Conservation (phyloP, 1,284 basidiomycete species). For the Farysia itapuensis region DNA sequence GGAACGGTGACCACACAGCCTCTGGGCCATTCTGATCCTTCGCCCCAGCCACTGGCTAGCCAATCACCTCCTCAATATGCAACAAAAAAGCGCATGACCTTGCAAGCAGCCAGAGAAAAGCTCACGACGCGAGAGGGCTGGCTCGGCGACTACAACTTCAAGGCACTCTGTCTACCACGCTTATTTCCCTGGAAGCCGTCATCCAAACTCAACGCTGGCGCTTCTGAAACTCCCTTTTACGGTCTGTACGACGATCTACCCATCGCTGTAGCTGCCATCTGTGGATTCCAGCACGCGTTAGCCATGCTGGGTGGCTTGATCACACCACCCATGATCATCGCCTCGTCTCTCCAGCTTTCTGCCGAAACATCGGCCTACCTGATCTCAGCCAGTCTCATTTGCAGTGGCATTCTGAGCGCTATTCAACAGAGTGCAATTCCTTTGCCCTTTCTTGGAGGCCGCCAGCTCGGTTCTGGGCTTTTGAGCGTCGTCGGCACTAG, state of each 20-base stretch:
- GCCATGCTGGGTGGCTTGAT: slow-evolving; percentile 78
- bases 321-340: slow-evolving; percentile 73
- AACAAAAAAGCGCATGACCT: slow-evolving; percentile 1
- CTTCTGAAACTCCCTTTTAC: slow-evolving; percentile 41
- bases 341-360: slow-evolving; percentile 52
- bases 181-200: slow-evolving; percentile 38
- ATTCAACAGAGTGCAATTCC: slow-evolving; percentile 73
- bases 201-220: slow-evolving; percentile 7
- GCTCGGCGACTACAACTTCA: slow-evolving; percentile 48
- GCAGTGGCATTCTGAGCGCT: slow-evolving; percentile 70
- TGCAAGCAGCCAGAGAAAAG: slow-evolving; percentile 1
- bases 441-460: slow-evolving; percentile 65
- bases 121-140: slow-evolving; percentile 32
- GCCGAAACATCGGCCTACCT: slow-evolving; percentile 70
- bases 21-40: slow-evolving; percentile 14
- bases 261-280: slow-evolving; percentile 33
- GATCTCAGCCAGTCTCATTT: slow-evolving; percentile 77
- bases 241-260: slow-evolving; percentile 47
- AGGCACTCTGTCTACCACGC: slow-evolving; percentile 38
- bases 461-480: slow-evolving; percentile 75
- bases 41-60: background rate
- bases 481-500: slow-evolving; percentile 82
- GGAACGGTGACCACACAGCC: slow-evolving; percentile 31
- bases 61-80: background rate
- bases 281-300: slow-evolving; percentile 71